A percentile compares a stretch with the other conserved stretches of the same genome.
These are phyloP conservation scores for Fraxinus ornus DNA, from an alignment of 305 asterid genomes.

Conservation along the genomic window DNA sequence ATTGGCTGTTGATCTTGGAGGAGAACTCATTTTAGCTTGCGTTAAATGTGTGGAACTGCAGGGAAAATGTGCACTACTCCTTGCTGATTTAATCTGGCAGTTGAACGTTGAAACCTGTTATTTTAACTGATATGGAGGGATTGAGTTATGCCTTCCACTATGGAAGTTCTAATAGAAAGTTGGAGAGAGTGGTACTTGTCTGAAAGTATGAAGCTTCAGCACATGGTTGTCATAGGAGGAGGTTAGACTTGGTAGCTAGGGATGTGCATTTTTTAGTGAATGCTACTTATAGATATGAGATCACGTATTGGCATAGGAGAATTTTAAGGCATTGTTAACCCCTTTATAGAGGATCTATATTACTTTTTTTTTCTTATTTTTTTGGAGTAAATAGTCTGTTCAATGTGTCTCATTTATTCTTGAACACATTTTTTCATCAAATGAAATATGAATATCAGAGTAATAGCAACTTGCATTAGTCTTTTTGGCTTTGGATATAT, in stretches of 20 bases:
- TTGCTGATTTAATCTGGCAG: background rate
- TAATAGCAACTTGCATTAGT: background rate
- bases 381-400: background rate
- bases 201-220: background rate
- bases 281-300: background rate
- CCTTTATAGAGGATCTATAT: background rate
- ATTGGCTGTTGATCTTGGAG: background rate
- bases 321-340: background rate
- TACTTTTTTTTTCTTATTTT: background rate
- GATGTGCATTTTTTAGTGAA: background rate
- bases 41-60: background rate
- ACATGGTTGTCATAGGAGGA: background rate
- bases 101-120: background rate
- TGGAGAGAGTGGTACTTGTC: background rate
- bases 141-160: background rate
- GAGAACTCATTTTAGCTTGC: background rate
- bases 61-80: background rate
- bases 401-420: background rate
- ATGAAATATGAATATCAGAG: background rate
- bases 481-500: background rate
- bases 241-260: background rate
- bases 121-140: background rate
- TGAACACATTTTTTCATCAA: background rate
- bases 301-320: background rate
- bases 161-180: background rate